Percentiles rank a stretch among this genome's conserved stretches.
Conservation (phyloP, 345 rosid species). For the Raphanus raphanistrum region DNA sequence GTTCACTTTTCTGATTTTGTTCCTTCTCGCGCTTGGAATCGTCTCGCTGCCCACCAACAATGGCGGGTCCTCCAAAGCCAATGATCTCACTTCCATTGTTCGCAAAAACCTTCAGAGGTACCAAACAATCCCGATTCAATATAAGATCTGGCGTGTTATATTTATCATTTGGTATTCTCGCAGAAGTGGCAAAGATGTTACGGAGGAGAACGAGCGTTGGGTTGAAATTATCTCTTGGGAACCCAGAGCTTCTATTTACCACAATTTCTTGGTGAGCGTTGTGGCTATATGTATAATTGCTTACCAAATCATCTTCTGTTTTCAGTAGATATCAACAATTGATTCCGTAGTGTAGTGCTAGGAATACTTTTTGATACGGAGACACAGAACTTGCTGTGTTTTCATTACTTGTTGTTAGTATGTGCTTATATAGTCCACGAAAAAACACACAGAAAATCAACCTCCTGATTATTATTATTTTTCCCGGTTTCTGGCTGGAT, state of each 20-base stretch:
- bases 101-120: constrained; percentile 49
- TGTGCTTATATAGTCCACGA: not conserved
- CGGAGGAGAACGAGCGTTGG: constrained; percentile 61
- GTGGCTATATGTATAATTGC: not conserved
- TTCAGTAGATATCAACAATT: not conserved
- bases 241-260: constrained; percentile 84
- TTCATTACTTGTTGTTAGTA: not conserved
- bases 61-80: constrained; percentile 49
- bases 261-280: constrained; percentile 78
- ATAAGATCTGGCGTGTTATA: not conserved
- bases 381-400: not conserved
- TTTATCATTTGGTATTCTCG: not conserved
- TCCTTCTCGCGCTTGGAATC: constrained; percentile 75
- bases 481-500: constrained; percentile 29
- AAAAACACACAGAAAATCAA: not conserved
- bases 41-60: constrained; percentile 66
- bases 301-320: too few relatives aligned
- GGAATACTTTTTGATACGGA: not conserved
- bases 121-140: not conserved
- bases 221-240: constrained; percentile 93
- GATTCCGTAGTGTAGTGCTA: not conserved
- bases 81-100: constrained; percentile 75
- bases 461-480: not conserved
- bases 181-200: constrained; percentile 51
- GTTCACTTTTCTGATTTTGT: constrained; percentile 61